phyloP scores from a whole-genome alignment of 352 stramenopile species.

The Hyaloperonospora arabidopsidis region DNA sequence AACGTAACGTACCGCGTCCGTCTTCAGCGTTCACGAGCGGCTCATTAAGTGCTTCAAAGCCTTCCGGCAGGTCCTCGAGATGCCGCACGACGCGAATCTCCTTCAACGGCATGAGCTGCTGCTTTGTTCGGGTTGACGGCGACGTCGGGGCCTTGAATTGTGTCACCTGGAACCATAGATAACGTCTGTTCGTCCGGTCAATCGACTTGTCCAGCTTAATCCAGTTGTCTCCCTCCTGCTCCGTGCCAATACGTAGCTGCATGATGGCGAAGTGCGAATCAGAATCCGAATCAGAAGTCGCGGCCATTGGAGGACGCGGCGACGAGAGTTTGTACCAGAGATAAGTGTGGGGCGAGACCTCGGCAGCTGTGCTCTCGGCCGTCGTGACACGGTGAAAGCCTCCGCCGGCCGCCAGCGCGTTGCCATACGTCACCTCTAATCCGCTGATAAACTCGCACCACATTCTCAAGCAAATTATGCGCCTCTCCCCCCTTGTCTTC shows the following conservation, averaged over 20 bases:
- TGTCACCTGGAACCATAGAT: conserved; percentile 52
- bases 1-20: conserved; percentile 27
- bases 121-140: conserved; percentile 4
- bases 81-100: conserved; percentile 72
- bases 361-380: conserved; percentile 56
- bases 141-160: conserved; percentile 21
- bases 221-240: conserved; percentile 27
- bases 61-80: conserved; percentile 56
- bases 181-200: conserved; percentile 50
- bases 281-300: conserved; percentile 2
- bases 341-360: conserved; percentile 74
- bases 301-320: neutral
- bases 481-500: neutral
- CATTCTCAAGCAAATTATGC: conserved; percentile 16
- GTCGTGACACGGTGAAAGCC: conserved; percentile 81
- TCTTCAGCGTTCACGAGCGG: conserved; percentile 38
- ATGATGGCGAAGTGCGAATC: conserved; percentile 32
- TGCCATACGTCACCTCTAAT: conserved; percentile 82
- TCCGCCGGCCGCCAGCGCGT: conserved; percentile 68
- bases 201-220: conserved; percentile 67
- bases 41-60: conserved; percentile 46
- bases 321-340: conserved; percentile 73
- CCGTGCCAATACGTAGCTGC: conserved; percentile 41
- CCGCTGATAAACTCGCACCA: conserved; percentile 60
- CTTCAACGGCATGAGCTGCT: conserved; percentile 50